Base-by-base conservation (phyloP, 371 early-diverging fungal species). In the Mucor ambiguus region DNA sequence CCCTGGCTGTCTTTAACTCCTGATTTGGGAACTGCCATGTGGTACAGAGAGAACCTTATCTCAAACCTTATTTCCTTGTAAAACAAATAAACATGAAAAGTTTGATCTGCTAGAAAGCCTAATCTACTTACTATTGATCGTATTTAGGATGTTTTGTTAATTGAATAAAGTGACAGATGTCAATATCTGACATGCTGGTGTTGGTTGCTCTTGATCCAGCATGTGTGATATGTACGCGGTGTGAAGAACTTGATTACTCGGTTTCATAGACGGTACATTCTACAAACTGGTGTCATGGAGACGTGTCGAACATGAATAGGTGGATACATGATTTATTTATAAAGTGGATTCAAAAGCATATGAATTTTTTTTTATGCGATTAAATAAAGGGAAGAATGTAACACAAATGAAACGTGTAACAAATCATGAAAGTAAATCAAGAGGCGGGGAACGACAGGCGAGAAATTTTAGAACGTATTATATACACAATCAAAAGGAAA, bases 401-500 rank as follows among this genome's bases (percentile, higher is more conserved):
- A 41, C 41, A 41, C 41, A 18, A 38, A 11, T 38, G 4, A 16
- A 41, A 12, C 41, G 41, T 41, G 18, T 18, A 41, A 41, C 10
- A 41, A 18, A 41, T 18, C 41, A 41, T 41, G 5, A 18, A 41
- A 35, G 37, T 35, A 35, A 35, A 35, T 35, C 37, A 5, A 41
- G 9, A 41, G 5, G 41, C 41, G 41, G 14, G 18, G 41, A 18
- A 46, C 8, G 10, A 22, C 3, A 22, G 22, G 46, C 20, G 20
- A 46, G 46, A 46, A 22, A 46, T 10, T 22, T 20, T 10, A 20
- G 1, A 20, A 35, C 4, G 56, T 55, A 30, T 3, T 43, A 30
- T 54, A 12, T 63, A 43, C 64, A 52, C 35, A 52, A 30, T 20
- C 30, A 29, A 46, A 46, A 22, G 22, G 44, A 46, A 46, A 46